A percentile compares a stretch with the other conserved stretches of the same genome.
These are phyloP conservation scores for Aspergillus neotritici DNA, from an alignment of 2,329 filamentous ascomycete genomes.

Conservation along the genomic window DNA sequence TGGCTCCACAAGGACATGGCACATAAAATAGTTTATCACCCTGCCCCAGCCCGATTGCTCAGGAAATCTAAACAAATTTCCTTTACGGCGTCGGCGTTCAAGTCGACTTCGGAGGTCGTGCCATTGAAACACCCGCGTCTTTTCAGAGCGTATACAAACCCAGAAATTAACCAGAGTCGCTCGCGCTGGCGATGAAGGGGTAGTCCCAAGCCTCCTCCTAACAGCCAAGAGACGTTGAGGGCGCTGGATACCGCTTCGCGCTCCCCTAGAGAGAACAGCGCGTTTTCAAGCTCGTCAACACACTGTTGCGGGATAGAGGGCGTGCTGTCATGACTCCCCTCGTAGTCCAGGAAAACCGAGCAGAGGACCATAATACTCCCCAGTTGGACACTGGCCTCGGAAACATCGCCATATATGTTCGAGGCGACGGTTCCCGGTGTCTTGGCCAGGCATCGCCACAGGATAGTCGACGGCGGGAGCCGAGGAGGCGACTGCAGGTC, in stretches of 20 bases:
- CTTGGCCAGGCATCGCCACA: background rate
- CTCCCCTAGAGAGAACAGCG: background rate
- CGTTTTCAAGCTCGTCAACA: constrained; percentile 1
- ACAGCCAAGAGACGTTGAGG: background rate
- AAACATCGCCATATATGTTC: constrained; percentile 1
- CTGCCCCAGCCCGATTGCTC: too few species aligned
- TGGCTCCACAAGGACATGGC: too few species aligned
- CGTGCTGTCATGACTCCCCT: too few species aligned
- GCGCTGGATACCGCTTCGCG: background rate
- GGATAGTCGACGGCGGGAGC: too few species aligned
- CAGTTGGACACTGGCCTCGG: background rate
- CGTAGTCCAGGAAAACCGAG: too few species aligned
- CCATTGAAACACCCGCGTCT: background rate
- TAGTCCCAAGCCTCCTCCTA: background rate
- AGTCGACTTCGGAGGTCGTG: too few species aligned
- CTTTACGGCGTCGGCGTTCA: too few species aligned
- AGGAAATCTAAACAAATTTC: too few species aligned
- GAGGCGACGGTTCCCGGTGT: background rate
- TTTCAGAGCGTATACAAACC: constrained; percentile 1
- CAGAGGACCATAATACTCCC: background rate
- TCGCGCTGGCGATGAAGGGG: background rate
- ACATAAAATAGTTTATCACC: too few species aligned
- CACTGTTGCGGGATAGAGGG: background rate
- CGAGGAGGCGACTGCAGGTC: too few species aligned
- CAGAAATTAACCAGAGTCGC: background rate